Conservation (phyloP, 805 yeast genomes). For the Candida schatavii region DNA sequence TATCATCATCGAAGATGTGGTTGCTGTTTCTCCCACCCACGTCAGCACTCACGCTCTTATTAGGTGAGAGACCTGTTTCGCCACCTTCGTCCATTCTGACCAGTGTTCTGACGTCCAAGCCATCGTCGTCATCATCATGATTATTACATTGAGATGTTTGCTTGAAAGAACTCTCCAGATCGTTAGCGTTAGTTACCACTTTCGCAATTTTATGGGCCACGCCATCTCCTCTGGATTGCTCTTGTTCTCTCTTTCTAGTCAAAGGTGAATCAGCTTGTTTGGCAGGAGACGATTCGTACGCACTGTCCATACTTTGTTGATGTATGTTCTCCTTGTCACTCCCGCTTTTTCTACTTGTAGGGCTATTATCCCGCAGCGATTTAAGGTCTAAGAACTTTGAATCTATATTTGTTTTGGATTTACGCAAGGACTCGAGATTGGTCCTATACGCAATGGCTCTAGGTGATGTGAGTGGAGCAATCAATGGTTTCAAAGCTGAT, state of each 20-base stretch:
- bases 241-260: slow-evolving; percentile 10
- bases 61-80: slow-evolving; percentile 15
- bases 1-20: slow-evolving; percentile 20
- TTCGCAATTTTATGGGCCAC: slow-evolving; percentile 16
- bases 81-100: slow-evolving; percentile 21
- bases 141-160: not conserved
- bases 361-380: slow-evolving; percentile 5
- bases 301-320: slow-evolving; percentile 6
- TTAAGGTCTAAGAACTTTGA: slow-evolving; percentile 9
- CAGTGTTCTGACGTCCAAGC: slow-evolving; percentile 6
- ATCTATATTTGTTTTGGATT: slow-evolving; percentile 17
- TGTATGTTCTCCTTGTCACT: slow-evolving; percentile 12
- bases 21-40: not conserved
- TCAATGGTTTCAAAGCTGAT: slow-evolving; percentile 3
- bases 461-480: slow-evolving; percentile 16
- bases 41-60: not conserved
- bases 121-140: slow-evolving; percentile 5
- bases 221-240: not conserved
- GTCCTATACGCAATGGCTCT: slow-evolving; percentile 2
- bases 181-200: slow-evolving; percentile 19
- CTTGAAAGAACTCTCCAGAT: slow-evolving; percentile 2
- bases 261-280: slow-evolving; percentile 15
- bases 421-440: slow-evolving; percentile 14
- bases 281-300: slow-evolving; percentile 16
- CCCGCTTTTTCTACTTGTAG: slow-evolving; percentile 1